These are phyloP conservation scores for Symmetrospora coprosmae DNA, from an alignment of 768 basidiomycete species.

Conservation along the genomic window DNA sequence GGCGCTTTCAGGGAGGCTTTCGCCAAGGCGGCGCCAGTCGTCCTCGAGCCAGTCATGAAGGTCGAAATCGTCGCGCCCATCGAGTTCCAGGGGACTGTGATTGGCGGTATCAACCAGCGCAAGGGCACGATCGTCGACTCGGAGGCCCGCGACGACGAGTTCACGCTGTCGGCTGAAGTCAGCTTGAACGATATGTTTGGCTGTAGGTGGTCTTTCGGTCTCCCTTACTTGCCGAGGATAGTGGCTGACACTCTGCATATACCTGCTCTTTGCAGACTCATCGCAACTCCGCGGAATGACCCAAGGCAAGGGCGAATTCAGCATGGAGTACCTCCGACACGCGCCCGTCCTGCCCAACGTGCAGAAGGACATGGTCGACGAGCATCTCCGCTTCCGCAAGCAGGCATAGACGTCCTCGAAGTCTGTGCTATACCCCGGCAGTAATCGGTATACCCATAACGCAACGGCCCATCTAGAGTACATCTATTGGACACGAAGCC, in stretches of 20 bases:
- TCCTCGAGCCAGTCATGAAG: constrained; percentile 96
- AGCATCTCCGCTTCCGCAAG: constrained; percentile 15
- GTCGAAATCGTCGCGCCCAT: constrained; percentile 91
- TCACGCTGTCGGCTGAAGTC: constrained; percentile 78
- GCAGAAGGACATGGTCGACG: constrained; percentile 50
- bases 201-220: constrained; percentile 16
- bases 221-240: not conserved
- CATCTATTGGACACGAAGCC: too few species aligned
- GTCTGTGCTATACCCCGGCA: too few species aligned
- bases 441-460: too few species aligned
- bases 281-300: constrained; percentile 82
- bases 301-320: constrained; percentile 65
- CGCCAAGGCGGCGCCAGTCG: constrained; percentile 56
- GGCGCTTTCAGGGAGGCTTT: constrained; percentile 88
- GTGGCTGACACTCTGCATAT: not conserved
- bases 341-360: constrained; percentile 67
- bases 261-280: constrained; percentile 51
- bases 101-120: constrained; percentile 81
- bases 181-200: constrained; percentile 91
- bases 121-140: constrained; percentile 89
- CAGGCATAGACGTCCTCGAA: too few species aligned
- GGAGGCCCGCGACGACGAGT: constrained; percentile 93
- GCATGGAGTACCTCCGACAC: constrained; percentile 53
- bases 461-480: too few species aligned
- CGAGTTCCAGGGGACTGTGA: constrained; percentile 88